phyloP scores from a whole-genome alignment of 1,284 basidiomycete genomes.

The Malassezia pachydermatis region DNA sequence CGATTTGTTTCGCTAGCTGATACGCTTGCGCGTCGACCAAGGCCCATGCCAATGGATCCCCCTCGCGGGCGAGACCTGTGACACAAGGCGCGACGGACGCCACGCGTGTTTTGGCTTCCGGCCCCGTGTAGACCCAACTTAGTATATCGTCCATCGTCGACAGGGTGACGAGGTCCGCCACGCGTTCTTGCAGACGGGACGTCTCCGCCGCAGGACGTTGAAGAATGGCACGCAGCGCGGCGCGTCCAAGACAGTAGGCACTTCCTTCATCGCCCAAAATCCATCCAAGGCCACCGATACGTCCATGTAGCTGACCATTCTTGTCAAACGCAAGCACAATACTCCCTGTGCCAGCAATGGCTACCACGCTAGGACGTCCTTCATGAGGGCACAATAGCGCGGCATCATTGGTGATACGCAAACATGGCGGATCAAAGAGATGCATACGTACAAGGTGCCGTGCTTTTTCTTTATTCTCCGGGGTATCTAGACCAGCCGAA shows the following conservation, averaged over 20 bases:
- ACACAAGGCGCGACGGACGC: constrained; percentile 3
- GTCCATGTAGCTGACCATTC: constrained; percentile 7
- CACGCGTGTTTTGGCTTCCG: neutral
- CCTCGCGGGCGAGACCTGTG: neutral
- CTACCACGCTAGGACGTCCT: constrained; percentile 19
- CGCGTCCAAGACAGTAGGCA: constrained; percentile 23
- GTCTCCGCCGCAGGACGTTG: neutral
- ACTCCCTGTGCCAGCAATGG: constrained; percentile 32
- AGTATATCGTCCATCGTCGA: neutral
- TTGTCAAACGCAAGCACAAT: constrained; percentile 25
- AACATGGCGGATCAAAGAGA: neutral
- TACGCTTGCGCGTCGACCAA: neutral
- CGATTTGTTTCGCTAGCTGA: constrained; percentile 5
- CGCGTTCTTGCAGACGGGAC: neutral
- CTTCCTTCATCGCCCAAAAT: constrained; percentile 34
- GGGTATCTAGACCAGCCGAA: constrained; percentile 17
- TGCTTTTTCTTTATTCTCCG: neutral
- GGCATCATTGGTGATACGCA: constrained; percentile 31
- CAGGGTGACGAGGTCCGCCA: neutral
- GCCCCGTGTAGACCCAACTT: neutral
- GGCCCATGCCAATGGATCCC: neutral
- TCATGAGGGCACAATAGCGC: constrained; percentile 23
- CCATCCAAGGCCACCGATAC: constrained; percentile 31
- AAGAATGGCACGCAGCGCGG: constrained; percentile 22
- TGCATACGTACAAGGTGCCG: neutral